Evolutionary conservation across 805 yeast genomes (phyloP), one percentile per base, ranked within the genome.

Genomic region (Candida vaughaniae): DNA sequence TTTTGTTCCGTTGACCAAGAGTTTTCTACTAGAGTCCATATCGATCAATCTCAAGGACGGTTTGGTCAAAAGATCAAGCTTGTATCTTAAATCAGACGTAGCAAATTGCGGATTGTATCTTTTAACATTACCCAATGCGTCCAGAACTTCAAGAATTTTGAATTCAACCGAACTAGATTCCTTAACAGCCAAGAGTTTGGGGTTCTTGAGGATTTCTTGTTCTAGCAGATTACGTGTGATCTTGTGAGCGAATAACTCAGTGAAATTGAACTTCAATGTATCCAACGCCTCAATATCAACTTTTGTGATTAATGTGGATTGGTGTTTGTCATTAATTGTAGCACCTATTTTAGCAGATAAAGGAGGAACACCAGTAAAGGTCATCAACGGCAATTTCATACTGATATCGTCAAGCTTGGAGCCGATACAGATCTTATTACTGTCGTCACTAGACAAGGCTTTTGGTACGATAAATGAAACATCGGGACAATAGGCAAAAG

Each of bases 321-420:
- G 29, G 3, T 30, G 31, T 16, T 47, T 45, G 3, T 64, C 70
- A 37, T 60, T 53, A 12, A 60, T 35, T 15, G 41, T 52, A 2
- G 60, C 41, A 5, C 50, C 51, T 8, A 67, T 46, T 33, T 55
- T 53, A 7, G 60, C 50, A 9, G 43, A 48, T 9, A 62, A 39
- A 0, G 99, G 98, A 1, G 91, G 82, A 2, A 88, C 85, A 36
- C 98, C 97, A 14, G 66, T 60, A 1, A 82, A 75, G 2, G 72
- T 65, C 22, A 91, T 69, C 16, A 67, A 53, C 0, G 74, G 74
- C n/a, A 66, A 52, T 29, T 38, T 42, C 36, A 35, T 31, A 12
- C 47, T 33, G 70, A 44, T 57, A 16, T 71, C 61, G 46, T 79
- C 85, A 3, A 56, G 34, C 12, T 71, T 78, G 6, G 36, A 32